Percentiles rank a stretch among this genome's conserved stretches.
Evolutionary conservation across 2,329 filamentous ascomycete genomes (phyloP).

Genomic region (Diaporthe citrichinensis): DNA sequence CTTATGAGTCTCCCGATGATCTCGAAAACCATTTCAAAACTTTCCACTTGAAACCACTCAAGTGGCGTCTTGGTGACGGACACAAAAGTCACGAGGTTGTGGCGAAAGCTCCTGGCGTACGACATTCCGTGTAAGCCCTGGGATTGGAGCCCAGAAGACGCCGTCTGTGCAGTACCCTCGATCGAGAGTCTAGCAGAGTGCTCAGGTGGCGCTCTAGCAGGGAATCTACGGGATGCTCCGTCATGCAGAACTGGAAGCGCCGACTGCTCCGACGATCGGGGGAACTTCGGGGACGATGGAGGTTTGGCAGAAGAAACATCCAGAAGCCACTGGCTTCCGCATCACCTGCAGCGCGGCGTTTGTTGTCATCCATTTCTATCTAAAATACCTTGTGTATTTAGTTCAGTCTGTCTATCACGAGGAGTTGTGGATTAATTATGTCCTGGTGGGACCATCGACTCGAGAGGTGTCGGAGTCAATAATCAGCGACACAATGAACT

Average conservation of each 20-base stretch:
- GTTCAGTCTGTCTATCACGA: background rate
- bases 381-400: background rate
- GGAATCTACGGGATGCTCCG: background rate
- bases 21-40: conserved; percentile 10
- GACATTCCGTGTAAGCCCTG: background rate
- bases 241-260: background rate
- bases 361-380: background rate
- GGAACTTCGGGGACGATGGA: background rate
- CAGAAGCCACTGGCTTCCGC: background rate
- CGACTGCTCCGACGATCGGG: background rate
- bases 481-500: background rate
- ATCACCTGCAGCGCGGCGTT: background rate
- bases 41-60: background rate
- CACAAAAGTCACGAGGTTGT: background rate
- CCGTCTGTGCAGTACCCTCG: background rate
- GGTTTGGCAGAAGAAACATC: background rate
- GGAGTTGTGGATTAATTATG: background rate
- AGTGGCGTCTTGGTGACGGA: conserved; percentile 26
- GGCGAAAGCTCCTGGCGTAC: background rate
- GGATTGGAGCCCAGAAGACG: background rate
- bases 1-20: background rate
- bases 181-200: background rate
- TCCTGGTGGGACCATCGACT: too few species aligned
- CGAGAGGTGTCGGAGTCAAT: too few species aligned
- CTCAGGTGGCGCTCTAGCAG: background rate